Evolutionary conservation across 805 yeast species (phyloP), one percentile per base, ranked within the genome.

Genomic region (Spathaspora boniae): DNA sequence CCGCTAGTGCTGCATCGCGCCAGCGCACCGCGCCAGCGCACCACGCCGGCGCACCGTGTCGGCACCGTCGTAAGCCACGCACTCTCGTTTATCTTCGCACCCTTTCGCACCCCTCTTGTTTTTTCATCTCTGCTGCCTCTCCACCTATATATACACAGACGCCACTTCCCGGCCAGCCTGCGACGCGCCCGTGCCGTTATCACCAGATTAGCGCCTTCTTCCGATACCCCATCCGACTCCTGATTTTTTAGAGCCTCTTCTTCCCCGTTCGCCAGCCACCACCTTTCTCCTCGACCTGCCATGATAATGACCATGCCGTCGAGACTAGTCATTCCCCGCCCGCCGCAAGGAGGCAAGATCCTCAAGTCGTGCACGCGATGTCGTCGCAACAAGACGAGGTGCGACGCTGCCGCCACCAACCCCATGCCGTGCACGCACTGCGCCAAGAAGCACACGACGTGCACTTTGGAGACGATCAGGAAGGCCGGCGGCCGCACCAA

Each of bases 371-470:
- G 87, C 50, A 65, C 72, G 4, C 62, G 82, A 21, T 81, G 87
- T 53, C 65, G 86, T 23, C 74, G 74, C 47, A 82, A 78, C 46
- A 81, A 81, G 52, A 78, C 80, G 12, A 77, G 72, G 47, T 81
- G 87, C 54, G 81, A 80, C 49, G 80, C 80, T 9, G 43, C 57
- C 9, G 49, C 50, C 16, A 71, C 76, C 11, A 55, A 64, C 23
- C 86, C 86, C 3, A 50, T 56, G 16, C 73, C 83, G 0, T 81
- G 87, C 47, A 53, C 79, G 3, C 67, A 74, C 20, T 81, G 87
- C 51, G 44, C 60, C 4, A 75, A 70, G 50, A 67, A 71, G 40
- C 74, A 74, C 12, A 46, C 73, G 15, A 56, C 58, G 18, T 81
- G 87, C 48, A 67, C 68, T 29, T 59, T 79, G 29, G 85, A 78